Base-by-base conservation (phyloP, 192 early-diverging fungal species). In the Coemansia furcata region DNA sequence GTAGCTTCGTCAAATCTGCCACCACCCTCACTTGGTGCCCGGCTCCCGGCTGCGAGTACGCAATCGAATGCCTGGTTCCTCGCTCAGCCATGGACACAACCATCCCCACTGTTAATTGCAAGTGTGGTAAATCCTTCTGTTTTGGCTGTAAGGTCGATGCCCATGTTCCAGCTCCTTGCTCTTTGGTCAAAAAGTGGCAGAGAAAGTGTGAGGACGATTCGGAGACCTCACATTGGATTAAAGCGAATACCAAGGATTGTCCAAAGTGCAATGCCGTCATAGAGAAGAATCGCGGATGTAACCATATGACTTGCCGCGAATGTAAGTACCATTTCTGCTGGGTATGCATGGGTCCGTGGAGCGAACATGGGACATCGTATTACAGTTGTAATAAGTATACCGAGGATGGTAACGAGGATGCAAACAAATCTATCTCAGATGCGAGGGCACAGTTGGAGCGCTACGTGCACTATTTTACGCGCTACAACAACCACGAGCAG, bases 201-300 rank as follows among this genome's bases (percentile, higher is more conserved):
- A 92, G 96, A 77, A 98, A 98, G 73, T 97, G 97, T 76, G 89
- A 87, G 62, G 97, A 99, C 82, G 98, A 99, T 71, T 96, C 94
- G 9, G 96, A 98, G 74, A 98, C 96, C 17, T 89, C 96, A 19
- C 98, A 98, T 76, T 98, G 97, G 96, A 94, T 98, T 59, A 91
- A 90, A 36, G 94, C 88, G 17, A 87, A 95, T 79, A 95, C 93
- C 35, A 97, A 98, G 76, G 96, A 98, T 71, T 99, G 98, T 78
- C 77, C 91, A 38, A 94, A 95, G 78, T 99, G 98, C 80, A 84
- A 89, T 61, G 87, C 94, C 6, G 95, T 92, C 0, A 98, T 99
- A 68, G 98, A 99, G 76, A 99, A 99, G 86, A 99, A 99, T 77
- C 97, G 98, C 47, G 98, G 98, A 5, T 99, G 98, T 84, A 99